Base-by-base conservation (phyloP, 176 grass and related monocot genomes). In the Phyllostachys edulis region DNA sequence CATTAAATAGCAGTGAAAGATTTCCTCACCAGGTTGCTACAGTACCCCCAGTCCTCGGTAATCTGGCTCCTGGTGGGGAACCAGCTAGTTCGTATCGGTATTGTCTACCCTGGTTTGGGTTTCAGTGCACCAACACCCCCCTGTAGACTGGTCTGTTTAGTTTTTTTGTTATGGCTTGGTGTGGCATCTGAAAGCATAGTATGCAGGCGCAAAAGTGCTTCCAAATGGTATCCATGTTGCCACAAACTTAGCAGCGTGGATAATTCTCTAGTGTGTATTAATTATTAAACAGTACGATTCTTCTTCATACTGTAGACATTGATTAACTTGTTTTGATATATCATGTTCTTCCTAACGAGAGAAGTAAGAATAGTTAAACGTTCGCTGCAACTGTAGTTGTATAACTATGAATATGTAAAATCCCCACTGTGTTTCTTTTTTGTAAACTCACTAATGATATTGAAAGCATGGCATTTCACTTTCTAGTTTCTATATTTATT, bases 231-330 rank as follows among this genome's bases (percentile, higher is more conserved):
- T 41, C 16, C 40, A 0, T 73, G 40, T n/a, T 50, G 55, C 69
- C 46, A 21, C 44, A 49, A 36, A 63, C 5, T 47, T 50, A 49
- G 14, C 3, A 26, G 29, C 39, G 34, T 32, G 42, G 11, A 3
- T 15, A 41, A 24, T 23, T 76, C 45, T 85, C 50, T 46, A 77
- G 7, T 69, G 18, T 21, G 38, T 34, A 34, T 34, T 34, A 34
- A 34, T 34, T 5, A 50, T 38, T 69, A 32, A 77, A 77, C 26
- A 60, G 2, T 3, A 27, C 46, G 38, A 37, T 52, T 68, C 1
- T 75, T 75, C 62, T 77, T 85, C 17, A 24, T 36, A 60, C 38
- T 46, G 18, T 40, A 39, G 7, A 60, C 34, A 61, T 71, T 79
- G 54, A 79, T 71, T 39, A 63, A 10, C 27, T 24, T 71, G 27